A percentile compares a stretch with the other conserved stretches of the same genome.
These are phyloP conservation scores for Calonectria fujianensis DNA, from an alignment of 2,329 filamentous ascomycete genomes.

Conservation along the genomic window DNA sequence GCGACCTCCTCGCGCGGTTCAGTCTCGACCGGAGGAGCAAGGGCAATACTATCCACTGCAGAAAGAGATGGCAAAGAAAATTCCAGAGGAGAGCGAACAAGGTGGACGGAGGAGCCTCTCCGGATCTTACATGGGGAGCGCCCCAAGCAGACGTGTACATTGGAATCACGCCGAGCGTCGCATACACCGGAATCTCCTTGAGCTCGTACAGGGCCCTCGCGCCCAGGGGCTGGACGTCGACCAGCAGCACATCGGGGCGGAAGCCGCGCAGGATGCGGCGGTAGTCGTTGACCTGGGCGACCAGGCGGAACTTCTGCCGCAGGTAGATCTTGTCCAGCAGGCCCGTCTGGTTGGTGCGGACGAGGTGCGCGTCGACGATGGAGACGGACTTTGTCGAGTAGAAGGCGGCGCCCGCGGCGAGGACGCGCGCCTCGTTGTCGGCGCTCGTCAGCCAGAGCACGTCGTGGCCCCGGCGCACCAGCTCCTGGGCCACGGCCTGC, in stretches of 20 bases:
- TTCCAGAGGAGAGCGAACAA: slow-evolving; percentile 54
- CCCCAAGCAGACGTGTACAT: slow-evolving; percentile 58
- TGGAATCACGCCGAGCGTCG: slow-evolving; percentile 63
- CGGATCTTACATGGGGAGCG: slow-evolving; percentile 58
- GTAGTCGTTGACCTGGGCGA: slow-evolving; percentile 61
- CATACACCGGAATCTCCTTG: slow-evolving; percentile 60
- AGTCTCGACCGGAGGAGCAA: slow-evolving; percentile 55
- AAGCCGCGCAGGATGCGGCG: slow-evolving; percentile 57
- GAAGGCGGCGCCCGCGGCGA: slow-evolving; percentile 60
- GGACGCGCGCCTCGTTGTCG: slow-evolving; percentile 59
- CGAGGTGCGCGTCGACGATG: slow-evolving; percentile 57
- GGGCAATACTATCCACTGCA: slow-evolving; percentile 55
- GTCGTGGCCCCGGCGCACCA: slow-evolving; percentile 61
- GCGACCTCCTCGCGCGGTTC: slow-evolving; percentile 55
- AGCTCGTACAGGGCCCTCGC: slow-evolving; percentile 60
- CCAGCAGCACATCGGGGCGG: slow-evolving; percentile 58
- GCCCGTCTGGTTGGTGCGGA: slow-evolving; percentile 54
- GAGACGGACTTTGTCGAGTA: slow-evolving; percentile 57
- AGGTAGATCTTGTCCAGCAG: slow-evolving; percentile 57
- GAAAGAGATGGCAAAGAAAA: slow-evolving; percentile 52
- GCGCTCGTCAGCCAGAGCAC: slow-evolving; percentile 62
- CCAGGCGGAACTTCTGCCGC: slow-evolving; percentile 54
- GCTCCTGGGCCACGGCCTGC: slow-evolving; percentile 62
- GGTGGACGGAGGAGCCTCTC: slow-evolving; percentile 56
- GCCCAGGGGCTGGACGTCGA: slow-evolving; percentile 62